A percentile compares a stretch with the other conserved stretches of the same genome.
phyloP scores from a whole-genome alignment of 192 early-diverging fungal species.

The Coemansia sp. region DNA sequence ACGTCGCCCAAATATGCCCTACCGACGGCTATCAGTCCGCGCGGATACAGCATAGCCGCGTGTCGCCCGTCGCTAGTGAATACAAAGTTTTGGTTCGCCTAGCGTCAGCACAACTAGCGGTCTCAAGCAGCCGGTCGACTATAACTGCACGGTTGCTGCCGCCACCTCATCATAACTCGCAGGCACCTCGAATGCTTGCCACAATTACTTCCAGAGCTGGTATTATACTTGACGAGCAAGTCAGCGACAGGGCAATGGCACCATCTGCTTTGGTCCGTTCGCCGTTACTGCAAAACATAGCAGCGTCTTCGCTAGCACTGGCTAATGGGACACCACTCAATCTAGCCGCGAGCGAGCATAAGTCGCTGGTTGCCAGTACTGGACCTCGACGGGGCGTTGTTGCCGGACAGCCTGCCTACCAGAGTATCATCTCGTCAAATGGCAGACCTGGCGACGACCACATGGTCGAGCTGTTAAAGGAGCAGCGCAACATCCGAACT shows the following conservation, averaged over 20 bases:
- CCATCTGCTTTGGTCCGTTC: slow-evolving; percentile 13
- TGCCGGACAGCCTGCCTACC: background rate
- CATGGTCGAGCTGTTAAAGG: slow-evolving; percentile 42
- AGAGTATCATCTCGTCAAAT: background rate
- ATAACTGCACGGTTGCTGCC: slow-evolving; percentile 27
- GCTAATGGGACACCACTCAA: background rate
- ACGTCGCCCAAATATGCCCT: slow-evolving; percentile 27
- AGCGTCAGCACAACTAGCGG: slow-evolving; percentile 26
- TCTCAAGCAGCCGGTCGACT: slow-evolving; percentile 12
- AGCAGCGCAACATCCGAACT: slow-evolving; percentile 49
- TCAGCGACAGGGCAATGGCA: background rate
- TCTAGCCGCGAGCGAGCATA: background rate
- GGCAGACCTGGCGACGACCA: background rate
- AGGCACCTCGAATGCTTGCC: slow-evolving; percentile 16
- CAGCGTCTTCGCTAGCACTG: slow-evolving; percentile 23
- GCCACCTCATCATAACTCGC: slow-evolving; percentile 7
- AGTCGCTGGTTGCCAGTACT: background rate
- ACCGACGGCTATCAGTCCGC: slow-evolving; percentile 20
- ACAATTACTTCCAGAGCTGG: slow-evolving; percentile 13
- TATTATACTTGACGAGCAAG: slow-evolving; percentile 9
- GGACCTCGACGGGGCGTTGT: background rate
- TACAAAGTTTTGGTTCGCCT: slow-evolving; percentile 19
- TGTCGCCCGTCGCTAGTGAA: slow-evolving; percentile 11
- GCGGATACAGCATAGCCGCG: slow-evolving; percentile 18
- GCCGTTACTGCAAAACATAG: slow-evolving; percentile 30